A percentile compares a stretch with the other conserved stretches of the same genome.
These are phyloP conservation scores for Nasturtium officinale DNA, from an alignment of 345 rosid genomes.

Conservation along the genomic window DNA sequence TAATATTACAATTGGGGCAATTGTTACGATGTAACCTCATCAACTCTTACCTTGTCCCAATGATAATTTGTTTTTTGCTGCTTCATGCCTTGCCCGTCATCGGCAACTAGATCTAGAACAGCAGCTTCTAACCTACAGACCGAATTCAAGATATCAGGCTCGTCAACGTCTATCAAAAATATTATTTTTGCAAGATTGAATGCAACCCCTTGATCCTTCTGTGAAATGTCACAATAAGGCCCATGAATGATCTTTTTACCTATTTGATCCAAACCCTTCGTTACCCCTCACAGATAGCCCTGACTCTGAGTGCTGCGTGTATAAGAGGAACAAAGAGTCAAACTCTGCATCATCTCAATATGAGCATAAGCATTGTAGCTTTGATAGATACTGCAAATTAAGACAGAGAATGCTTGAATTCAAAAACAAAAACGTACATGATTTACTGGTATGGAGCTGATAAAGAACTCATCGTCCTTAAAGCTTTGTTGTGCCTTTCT, in stretches of 20 bases:
- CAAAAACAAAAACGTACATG: slow-evolving; percentile 51
- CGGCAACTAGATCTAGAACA: slow-evolving; percentile 94
- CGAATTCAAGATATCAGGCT: slow-evolving; percentile 10
- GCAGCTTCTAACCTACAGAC: slow-evolving; percentile 75
- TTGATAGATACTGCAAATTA: background rate
- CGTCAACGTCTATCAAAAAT: slow-evolving; percentile 2
- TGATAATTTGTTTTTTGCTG: slow-evolving; percentile 76
- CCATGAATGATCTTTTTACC: slow-evolving; percentile 47
- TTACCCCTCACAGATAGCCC: slow-evolving; percentile 77
- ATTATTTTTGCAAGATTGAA: background rate
- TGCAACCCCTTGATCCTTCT: background rate
- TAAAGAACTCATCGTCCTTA: slow-evolving; percentile 86
- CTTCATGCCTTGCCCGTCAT: slow-evolving; percentile 74
- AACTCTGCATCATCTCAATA: slow-evolving; percentile 29
- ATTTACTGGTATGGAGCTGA: slow-evolving; percentile 83
- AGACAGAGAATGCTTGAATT: background rate
- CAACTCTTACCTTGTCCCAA: slow-evolving; percentile 85
- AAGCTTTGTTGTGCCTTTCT: slow-evolving; percentile 68
- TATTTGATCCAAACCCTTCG: slow-evolving; percentile 81
- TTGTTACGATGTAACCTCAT: background rate
- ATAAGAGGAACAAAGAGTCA: slow-evolving; percentile 32
- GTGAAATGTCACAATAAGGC: background rate
- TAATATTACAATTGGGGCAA: slow-evolving; percentile 10
- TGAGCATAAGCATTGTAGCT: slow-evolving; percentile 12
- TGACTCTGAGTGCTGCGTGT: slow-evolving; percentile 74